Evolutionary conservation across 768 basidiomycete genomes (phyloP).

Genomic region (Cantharellus anzutake): DNA sequence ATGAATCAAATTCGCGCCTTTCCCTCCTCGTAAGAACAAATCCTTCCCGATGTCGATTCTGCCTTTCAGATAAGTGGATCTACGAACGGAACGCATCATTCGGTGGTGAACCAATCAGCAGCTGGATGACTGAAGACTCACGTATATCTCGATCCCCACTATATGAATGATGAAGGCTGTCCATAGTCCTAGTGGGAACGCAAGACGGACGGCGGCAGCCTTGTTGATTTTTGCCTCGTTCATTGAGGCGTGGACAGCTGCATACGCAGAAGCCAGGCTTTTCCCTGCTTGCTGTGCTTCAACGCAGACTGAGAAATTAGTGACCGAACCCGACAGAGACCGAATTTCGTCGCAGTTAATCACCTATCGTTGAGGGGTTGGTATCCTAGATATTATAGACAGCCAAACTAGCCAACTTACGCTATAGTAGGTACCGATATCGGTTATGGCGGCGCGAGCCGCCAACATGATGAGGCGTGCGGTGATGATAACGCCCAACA

Average conservation of each 20-base stretch:
- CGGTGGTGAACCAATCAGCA: too few relatives aligned
- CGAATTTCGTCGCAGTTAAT: background rate
- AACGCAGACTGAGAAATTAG: background rate
- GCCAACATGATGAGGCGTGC: slow-evolving; percentile 1
- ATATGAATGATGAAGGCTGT: slow-evolving; percentile 6
- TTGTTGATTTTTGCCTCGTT: slow-evolving; percentile 1
- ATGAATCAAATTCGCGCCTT: too few relatives aligned
- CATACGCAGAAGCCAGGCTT: background rate
- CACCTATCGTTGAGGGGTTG: background rate
- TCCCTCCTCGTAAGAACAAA: too few relatives aligned
- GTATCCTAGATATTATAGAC: background rate
- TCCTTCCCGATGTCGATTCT: too few relatives aligned
- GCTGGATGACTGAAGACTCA: background rate
- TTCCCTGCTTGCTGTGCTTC: background rate
- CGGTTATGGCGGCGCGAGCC: background rate
- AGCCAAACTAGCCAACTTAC: background rate
- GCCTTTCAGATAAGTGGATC: too few relatives aligned
- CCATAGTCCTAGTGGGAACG: slow-evolving; percentile 5
- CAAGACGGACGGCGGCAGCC: slow-evolving; percentile 1
- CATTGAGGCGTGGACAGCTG: background rate
- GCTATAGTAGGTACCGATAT: slow-evolving; percentile 1
- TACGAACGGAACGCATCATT: too few relatives aligned
- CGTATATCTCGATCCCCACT: slow-evolving; percentile 6
- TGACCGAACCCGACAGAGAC: background rate
- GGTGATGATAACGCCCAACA: slow-evolving; percentile 1